Conservation (phyloP, 192 early-diverging fungal species). For the Diversispora eburnea region DNA sequence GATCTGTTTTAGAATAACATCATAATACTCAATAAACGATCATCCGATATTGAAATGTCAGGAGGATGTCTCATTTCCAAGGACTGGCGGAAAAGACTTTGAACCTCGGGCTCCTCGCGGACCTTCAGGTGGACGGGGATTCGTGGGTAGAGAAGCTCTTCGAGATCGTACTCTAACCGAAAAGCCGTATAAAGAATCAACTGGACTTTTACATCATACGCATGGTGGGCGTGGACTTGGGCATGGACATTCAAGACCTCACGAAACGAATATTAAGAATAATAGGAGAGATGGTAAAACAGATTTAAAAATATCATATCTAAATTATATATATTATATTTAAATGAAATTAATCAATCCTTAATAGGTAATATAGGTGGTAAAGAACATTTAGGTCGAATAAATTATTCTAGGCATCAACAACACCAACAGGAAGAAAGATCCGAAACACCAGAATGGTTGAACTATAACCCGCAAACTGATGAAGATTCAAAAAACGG, state of each 20-base stretch:
- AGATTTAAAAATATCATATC: neutral
- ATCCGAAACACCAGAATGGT: constrained; percentile 55
- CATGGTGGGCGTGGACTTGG: neutral
- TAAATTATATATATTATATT: neutral
- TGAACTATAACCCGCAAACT: constrained; percentile 56
- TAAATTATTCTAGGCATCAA: constrained; percentile 14
- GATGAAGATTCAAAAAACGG: constrained; percentile 33
- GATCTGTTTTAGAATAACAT: too few species aligned
- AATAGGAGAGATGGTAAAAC: constrained; percentile 28
- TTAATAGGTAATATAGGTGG: neutral
- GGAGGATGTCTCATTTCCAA: constrained; percentile 9
- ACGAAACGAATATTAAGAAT: constrained; percentile 2
- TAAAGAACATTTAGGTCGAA: constrained; percentile 9
- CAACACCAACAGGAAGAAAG: constrained; percentile 23
- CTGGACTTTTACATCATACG: neutral
- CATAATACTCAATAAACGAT: neutral
- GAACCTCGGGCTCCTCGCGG: constrained; percentile 36
- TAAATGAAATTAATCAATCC: constrained; percentile 4
- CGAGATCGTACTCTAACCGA: constrained; percentile 9
- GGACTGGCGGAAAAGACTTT: constrained; percentile 23
- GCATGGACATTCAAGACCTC: constrained; percentile 9
- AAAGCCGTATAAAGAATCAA: constrained; percentile 6
- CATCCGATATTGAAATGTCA: neutral
- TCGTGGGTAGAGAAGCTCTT: constrained; percentile 28
- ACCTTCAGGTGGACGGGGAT: constrained; percentile 37